Conservation (phyloP, 495 filamentous ascomycete species). For the Penicillium samsonianum region DNA sequence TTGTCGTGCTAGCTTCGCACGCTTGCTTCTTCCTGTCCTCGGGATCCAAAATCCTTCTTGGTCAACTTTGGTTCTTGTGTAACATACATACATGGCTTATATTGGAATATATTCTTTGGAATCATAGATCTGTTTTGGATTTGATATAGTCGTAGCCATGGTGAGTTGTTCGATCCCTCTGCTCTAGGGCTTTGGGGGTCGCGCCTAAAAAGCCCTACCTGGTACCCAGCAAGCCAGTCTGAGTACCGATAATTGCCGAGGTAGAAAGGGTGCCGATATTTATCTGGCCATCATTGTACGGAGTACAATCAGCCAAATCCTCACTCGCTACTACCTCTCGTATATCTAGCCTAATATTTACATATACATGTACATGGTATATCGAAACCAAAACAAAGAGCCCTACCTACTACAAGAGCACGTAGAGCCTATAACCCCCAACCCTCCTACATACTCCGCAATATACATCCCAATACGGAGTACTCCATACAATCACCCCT, state of each 20-base stretch:
- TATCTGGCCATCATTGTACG: neutral
- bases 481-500: slow-evolving; percentile 20
- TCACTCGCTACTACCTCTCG: neutral
- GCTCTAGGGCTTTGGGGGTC: neutral
- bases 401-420: neutral
- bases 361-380: neutral
- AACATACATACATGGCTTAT: slow-evolving; percentile 20
- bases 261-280: neutral
- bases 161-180: neutral
- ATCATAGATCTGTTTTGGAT: neutral
- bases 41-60: neutral
- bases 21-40: neutral
- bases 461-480: too few relatives aligned
- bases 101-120: slow-evolving; percentile 23
- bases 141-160: neutral
- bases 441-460: neutral
- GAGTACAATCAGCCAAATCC: neutral
- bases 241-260: neutral
- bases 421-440: neutral
- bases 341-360: neutral
- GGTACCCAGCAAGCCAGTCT: neutral
- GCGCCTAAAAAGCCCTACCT: too few relatives aligned
- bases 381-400: neutral
- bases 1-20: slow-evolving; percentile 11
- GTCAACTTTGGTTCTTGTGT: slow-evolving; percentile 20